phyloP scores from a whole-genome alignment of 495 filamentous ascomycete species.

The Evernia prunastri region DNA sequence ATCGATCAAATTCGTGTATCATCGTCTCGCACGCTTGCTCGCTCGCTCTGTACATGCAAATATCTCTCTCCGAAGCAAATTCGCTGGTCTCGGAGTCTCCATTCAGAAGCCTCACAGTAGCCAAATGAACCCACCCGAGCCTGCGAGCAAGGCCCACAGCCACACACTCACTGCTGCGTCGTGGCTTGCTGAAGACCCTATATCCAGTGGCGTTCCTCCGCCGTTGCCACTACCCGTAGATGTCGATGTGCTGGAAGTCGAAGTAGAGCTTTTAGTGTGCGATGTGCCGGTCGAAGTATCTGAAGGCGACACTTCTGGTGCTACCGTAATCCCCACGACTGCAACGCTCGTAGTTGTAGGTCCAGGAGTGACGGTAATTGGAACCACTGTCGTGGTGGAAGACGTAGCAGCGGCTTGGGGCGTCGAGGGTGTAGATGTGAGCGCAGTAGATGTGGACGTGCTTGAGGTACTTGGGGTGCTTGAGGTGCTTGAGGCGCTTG shows the following conservation, averaged over 20 bases:
- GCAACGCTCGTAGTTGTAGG: slow-evolving; percentile 7
- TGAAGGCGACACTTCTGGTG: background rate
- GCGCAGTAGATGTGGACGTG: no score
- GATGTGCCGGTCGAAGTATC: slow-evolving; percentile 2
- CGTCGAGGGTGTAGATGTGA: background rate
- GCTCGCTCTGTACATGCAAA: background rate
- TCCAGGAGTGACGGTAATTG: slow-evolving; percentile 6
- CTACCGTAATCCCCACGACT: background rate
- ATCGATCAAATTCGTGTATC: background rate
- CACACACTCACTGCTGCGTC: slow-evolving; percentile 8
- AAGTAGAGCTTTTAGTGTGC: slow-evolving; percentile 5
- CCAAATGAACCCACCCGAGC: slow-evolving; percentile 6
- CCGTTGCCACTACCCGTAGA: slow-evolving; percentile 13
- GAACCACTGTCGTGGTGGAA: background rate
- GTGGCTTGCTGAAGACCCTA: slow-evolving; percentile 17
- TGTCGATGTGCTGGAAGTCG: slow-evolving; percentile 6
- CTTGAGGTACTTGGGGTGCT: slow-evolving; percentile 1
- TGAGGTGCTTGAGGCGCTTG: no score
- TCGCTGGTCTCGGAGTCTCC: background rate
- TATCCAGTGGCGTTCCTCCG: slow-evolving; percentile 22
- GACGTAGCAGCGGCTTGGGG: slow-evolving; percentile 1
- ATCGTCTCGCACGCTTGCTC: background rate
- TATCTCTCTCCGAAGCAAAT: background rate
- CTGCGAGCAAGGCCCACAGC: slow-evolving; percentile 7
- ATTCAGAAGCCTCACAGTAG: background rate